Evolutionary conservation across 2,329 filamentous ascomycete genomes (phyloP).

Genomic region (Nigrospora osmanthi): DNA sequence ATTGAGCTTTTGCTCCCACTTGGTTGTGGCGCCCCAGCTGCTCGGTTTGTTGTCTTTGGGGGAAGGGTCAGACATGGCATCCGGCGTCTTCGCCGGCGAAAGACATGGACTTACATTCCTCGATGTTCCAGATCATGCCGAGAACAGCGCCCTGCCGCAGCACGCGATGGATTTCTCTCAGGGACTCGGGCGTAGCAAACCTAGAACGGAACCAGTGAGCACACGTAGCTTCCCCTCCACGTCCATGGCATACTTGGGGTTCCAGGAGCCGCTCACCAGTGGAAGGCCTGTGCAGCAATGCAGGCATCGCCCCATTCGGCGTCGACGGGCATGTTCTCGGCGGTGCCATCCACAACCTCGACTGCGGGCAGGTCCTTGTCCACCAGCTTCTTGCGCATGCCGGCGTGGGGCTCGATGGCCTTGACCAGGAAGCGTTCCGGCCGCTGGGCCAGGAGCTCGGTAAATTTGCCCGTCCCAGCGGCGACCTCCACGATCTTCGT

Average conservation of each 20-base stretch:
- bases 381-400: constrained; percentile 56
- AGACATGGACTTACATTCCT: constrained; percentile 48
- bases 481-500: constrained; percentile 55
- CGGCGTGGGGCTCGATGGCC: constrained; percentile 55
- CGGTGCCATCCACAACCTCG: constrained; percentile 47
- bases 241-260: no score
- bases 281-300: constrained; percentile 54
- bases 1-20: constrained; percentile 56
- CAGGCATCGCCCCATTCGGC: constrained; percentile 57
- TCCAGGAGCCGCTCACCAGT: constrained; percentile 39
- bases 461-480: constrained; percentile 65
- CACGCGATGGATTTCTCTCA: constrained; percentile 60
- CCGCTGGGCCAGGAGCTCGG: constrained; percentile 50
- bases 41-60: constrained; percentile 55
- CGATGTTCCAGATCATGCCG: constrained; percentile 67
- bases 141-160: constrained; percentile 52
- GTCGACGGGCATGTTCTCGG: constrained; percentile 45
- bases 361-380: constrained; percentile 50
- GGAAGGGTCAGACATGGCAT: constrained; percentile 5
- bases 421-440: constrained; percentile 53
- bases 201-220: constrained; percentile 24
- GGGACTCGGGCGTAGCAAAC: constrained; percentile 58
- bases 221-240: no score
- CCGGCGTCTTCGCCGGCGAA: not conserved
- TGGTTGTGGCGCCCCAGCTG: constrained; percentile 43